Percentiles rank a stretch among this genome's conserved stretches.
These are phyloP conservation scores for Colletotrichum coccodes DNA, from an alignment of 2,329 filamentous ascomycete species.

Conservation along the genomic window DNA sequence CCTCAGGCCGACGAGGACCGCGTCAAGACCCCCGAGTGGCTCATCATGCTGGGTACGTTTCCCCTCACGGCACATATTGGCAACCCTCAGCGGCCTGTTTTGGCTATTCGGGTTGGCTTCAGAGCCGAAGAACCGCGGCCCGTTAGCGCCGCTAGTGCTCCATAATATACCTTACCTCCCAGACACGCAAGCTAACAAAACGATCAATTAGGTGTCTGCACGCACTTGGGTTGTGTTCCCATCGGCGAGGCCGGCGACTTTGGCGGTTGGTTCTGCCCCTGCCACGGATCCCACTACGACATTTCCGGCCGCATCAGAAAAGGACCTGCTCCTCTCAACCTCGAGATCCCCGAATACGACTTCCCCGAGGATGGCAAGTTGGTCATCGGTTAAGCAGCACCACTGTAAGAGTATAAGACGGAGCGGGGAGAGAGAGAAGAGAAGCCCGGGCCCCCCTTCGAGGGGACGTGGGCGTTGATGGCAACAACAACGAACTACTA, in stretches of 20 bases:
- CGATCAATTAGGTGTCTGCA: conserved; percentile 84
- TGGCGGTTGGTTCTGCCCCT: conserved; percentile 99
- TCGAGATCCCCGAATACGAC: conserved; percentile 92
- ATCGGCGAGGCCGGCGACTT: conserved; percentile 98
- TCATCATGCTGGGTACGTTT: conserved; percentile 91
- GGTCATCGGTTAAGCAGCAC: conserved; percentile 83
- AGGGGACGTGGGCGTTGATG: conserved; percentile 9
- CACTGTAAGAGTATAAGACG: conserved; percentile 33
- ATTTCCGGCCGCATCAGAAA: conserved; percentile 98
- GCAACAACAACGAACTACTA: conserved; percentile 28
- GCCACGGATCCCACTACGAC: conserved; percentile 99
- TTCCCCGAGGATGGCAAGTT: conserved; percentile 92
- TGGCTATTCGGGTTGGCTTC: background rate
- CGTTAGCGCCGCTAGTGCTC: background rate
- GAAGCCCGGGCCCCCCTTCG: background rate
- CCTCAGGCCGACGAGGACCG: conserved; percentile 91
- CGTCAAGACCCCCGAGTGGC: conserved; percentile 98
- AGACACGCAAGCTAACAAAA: conserved; percentile 35
- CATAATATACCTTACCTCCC: too few species aligned
- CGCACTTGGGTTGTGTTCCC: conserved; percentile 97
- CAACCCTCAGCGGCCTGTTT: background rate
- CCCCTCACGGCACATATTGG: background rate
- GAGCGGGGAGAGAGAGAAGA: conserved; percentile 1
- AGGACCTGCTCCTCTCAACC: conserved; percentile 96
- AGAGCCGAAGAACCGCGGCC: background rate